Conservation (phyloP, 768 basidiomycete species). For the Leucocoprinus sp. region DNA sequence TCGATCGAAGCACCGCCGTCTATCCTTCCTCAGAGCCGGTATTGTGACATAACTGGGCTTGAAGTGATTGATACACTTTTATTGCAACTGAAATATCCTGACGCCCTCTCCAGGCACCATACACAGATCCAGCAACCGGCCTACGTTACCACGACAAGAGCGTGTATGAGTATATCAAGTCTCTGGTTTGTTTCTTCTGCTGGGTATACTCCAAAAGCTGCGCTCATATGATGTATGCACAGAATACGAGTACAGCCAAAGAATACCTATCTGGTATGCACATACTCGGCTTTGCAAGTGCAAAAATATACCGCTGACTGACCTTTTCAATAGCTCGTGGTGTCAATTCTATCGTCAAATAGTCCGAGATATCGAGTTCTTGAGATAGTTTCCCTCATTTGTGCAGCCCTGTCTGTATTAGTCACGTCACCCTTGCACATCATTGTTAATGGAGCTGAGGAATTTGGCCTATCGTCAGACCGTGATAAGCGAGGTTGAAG, state of each 20-base stretch:
- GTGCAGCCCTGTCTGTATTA: too few species aligned
- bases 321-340: conserved; percentile 25
- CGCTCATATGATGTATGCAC: background rate
- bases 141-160: conserved; percentile 81
- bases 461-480: conserved; percentile 51
- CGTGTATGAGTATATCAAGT: conserved; percentile 76
- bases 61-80: conserved; percentile 36
- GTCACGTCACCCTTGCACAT: too few species aligned
- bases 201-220: background rate
- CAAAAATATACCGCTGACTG: conserved; percentile 1
- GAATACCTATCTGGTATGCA: conserved; percentile 65
- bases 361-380: too few species aligned
- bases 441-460: too few species aligned
- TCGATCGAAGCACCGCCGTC: conserved; percentile 85
- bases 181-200: conserved; percentile 42
- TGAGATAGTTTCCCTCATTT: too few species aligned
- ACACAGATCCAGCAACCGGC: conserved; percentile 75
- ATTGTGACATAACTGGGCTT: conserved; percentile 82
- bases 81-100: background rate
- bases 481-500: conserved; percentile 35
- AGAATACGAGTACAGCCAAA: conserved; percentile 67
- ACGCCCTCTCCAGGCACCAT: conserved; percentile 57
- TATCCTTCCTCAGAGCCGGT: conserved; percentile 63
- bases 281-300: background rate
- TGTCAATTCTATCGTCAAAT: conserved; percentile 31